These are phyloP conservation scores for Capsicum baccatum DNA, from an alignment of 257 asterid species.

Conservation along the genomic window DNA sequence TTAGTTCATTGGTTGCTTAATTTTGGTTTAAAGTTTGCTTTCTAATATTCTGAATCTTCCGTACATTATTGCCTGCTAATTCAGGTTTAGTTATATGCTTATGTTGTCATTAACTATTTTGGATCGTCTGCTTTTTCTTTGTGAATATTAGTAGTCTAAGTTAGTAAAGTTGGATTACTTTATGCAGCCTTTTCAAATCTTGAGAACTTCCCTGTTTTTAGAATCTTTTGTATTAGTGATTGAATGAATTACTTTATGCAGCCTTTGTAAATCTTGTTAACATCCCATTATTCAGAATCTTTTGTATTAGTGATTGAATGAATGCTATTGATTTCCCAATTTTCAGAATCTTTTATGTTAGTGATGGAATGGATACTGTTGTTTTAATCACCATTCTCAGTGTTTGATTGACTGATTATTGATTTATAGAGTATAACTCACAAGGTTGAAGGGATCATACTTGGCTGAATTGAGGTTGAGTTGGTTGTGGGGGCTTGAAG, in stretches of 20 bases:
- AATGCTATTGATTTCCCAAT: background rate
- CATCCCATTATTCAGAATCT: background rate
- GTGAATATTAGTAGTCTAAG: background rate
- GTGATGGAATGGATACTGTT: background rate
- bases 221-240: background rate
- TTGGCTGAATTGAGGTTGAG: conserved; percentile 24
- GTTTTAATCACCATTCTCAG: background rate
- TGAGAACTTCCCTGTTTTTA: background rate
- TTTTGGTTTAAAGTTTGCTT: background rate
- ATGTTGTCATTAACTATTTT: background rate
- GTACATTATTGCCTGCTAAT: background rate
- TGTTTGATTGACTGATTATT: background rate
- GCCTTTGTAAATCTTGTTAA: background rate
- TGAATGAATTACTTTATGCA: background rate
- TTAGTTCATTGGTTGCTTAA: conserved; percentile 8
- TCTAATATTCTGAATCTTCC: background rate
- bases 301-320: too few relatives aligned
- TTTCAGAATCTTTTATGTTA: background rate
- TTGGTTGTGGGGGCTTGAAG: conserved; percentile 31
- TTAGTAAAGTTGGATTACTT: conserved; percentile 8
- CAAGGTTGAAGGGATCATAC: conserved; percentile 18
- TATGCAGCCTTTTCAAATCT: background rate
- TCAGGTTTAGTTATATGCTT: background rate
- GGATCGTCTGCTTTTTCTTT: background rate
- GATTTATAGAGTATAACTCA: conserved; percentile 1